Percentiles rank a stretch among this genome's conserved stretches.
Evolutionary conservation across 768 basidiomycete species (phyloP).

Genomic region (Boletus pseudopeckii): DNA sequence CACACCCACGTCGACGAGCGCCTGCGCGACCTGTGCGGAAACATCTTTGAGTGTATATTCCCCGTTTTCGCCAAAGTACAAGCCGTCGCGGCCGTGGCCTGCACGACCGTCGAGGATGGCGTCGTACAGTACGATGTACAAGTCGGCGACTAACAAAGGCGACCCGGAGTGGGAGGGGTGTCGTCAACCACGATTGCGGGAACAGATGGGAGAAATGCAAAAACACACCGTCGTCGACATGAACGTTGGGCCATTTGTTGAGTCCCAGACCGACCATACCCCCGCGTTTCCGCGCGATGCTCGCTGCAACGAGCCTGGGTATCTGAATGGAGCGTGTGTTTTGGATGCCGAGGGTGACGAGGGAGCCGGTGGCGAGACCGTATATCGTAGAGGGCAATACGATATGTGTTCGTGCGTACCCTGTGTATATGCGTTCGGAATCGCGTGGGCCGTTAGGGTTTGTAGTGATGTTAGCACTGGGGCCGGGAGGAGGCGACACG

Average conservation of each 20-base stretch:
- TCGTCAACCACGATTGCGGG: not conserved
- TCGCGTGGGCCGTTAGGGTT: not conserved
- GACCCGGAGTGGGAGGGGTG: too few relatives aligned
- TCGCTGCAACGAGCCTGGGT: slow-evolving; percentile 43
- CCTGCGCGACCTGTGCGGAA: slow-evolving; percentile 37
- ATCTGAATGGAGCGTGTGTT: slow-evolving; percentile 54
- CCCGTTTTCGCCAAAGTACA: slow-evolving; percentile 50
- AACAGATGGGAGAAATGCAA: too few relatives aligned
- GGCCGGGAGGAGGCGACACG: too few relatives aligned
- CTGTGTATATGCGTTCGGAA: not conserved
- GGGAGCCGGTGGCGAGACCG: slow-evolving; percentile 43
- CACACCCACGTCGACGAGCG: not conserved
- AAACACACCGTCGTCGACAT: slow-evolving; percentile 42
- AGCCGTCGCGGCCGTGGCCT: slow-evolving; percentile 36
- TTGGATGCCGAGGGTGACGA: slow-evolving; percentile 42
- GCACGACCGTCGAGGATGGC: slow-evolving; percentile 18
- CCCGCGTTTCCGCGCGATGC: slow-evolving; percentile 46
- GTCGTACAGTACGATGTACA: slow-evolving; percentile 44
- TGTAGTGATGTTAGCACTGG: not conserved
- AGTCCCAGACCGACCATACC: slow-evolving; percentile 56
- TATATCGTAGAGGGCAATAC: slow-evolving; percentile 57
- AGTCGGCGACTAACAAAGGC: slow-evolving; percentile 23
- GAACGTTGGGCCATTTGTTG: slow-evolving; percentile 59
- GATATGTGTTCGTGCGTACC: slow-evolving; percentile 31
- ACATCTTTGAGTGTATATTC: slow-evolving; percentile 44